Base-by-base conservation (phyloP, 2,329 filamentous ascomycete genomes). In the Monilinia laxa region DNA sequence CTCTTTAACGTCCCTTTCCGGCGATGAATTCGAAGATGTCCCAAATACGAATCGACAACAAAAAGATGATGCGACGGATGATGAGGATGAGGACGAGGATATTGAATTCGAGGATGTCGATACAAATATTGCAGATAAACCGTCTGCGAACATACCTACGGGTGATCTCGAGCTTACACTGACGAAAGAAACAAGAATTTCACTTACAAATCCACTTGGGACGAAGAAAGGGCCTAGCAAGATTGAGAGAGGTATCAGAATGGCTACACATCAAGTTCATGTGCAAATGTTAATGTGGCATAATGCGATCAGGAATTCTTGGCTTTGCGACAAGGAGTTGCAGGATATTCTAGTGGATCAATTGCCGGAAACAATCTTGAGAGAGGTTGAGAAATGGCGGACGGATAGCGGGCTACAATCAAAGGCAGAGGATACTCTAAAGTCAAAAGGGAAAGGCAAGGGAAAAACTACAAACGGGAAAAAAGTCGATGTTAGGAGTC, bases 231-330 rank as follows among this genome's bases (percentile, higher is more conserved):
- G 92, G 0, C 90, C 91, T 0, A 90, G 91, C 3, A 97, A 97
- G 78, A 86, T 90, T 38, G 92, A 97, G 75, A 87, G 92, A 62
- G 85, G 87, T 68, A 90, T 94, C 66, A 85, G 95, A 35, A 85
- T 88, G 45, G 84, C 88, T 4, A 93, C 92, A 0, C 95, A 99
- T 77, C 91, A 91, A 72, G 83, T 97, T 71, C 95, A 99, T 77
- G 93, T 98, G 2, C 88, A 96, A 76, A 86, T 88, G 63, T 81
- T 99, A 20, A 84, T 99, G 68, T 97, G 90, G 83, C 93, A 98
- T 76, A 98, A 98, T 75, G 86, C 91, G 0, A 79, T 95, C 18
- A 87, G 91, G 53, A 97, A 98, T 76, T 82, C 86, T 0, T 98
- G 94, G 89, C 79, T 93, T 25, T 91, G 91, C 71, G 91, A 98